Percentiles rank a stretch among this genome's conserved stretches.
These are phyloP conservation scores for Sporisorium scitamineum DNA, from an alignment of 1,284 basidiomycete species.

Conservation along the genomic window DNA sequence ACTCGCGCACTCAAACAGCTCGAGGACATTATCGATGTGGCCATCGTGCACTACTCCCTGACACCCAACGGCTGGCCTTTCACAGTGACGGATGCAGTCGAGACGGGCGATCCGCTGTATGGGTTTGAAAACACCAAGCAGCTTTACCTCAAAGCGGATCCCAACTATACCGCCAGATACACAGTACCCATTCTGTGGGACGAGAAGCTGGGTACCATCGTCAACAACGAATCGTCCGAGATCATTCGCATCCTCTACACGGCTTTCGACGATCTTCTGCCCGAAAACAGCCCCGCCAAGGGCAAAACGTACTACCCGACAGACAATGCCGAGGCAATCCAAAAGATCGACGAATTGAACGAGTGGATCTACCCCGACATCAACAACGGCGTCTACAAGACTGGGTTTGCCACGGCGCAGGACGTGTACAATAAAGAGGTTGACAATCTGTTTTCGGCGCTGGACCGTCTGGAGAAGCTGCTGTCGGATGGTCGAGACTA, in stretches of 20 bases:
- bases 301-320: conserved; percentile 75
- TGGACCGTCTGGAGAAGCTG: conserved; percentile 83
- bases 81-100: conserved; percentile 26
- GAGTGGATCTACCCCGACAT: conserved; percentile 76
- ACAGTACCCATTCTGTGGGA: conserved; percentile 85
- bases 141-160: conserved; percentile 81
- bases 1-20: conserved; percentile 89
- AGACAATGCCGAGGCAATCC: conserved; percentile 13
- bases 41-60: conserved; percentile 83
- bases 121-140: conserved; percentile 37
- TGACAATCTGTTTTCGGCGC: conserved; percentile 74
- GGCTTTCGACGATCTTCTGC: conserved; percentile 56
- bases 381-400: conserved; percentile 77
- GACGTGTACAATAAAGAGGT: conserved; percentile 84
- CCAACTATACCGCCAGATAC: conserved; percentile 66
- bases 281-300: conserved; percentile 29
- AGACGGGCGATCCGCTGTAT: conserved; percentile 69
- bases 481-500: conserved; percentile 81
- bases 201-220: conserved; percentile 85
- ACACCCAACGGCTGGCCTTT: conserved; percentile 89
- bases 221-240: conserved; percentile 76
- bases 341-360: conserved; percentile 82
- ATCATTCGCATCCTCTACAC: conserved; percentile 88
- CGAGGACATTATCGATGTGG: conserved; percentile 75
- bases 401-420: conserved; percentile 81